Percentiles rank a stretch among this genome's conserved stretches.
These are phyloP conservation scores for Ganoderma lucidum DNA, from an alignment of 1,284 basidiomycete genomes.

Conservation along the genomic window DNA sequence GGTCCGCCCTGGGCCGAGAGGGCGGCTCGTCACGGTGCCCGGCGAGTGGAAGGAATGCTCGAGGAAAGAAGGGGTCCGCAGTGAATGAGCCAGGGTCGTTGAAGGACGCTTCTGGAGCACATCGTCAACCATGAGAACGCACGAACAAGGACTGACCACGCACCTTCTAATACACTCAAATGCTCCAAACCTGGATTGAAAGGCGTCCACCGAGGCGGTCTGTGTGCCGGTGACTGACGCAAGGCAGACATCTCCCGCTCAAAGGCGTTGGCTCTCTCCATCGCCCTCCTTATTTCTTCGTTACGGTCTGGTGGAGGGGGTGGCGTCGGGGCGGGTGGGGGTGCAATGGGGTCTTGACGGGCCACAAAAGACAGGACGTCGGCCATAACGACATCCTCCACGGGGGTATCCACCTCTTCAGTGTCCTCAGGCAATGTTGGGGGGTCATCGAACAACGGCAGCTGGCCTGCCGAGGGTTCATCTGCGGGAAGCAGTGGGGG, in stretches of 20 bases:
- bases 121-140: not conserved
- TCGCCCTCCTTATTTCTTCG: conserved; percentile 15
- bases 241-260: conserved; percentile 29
- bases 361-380: conserved; percentile 11
- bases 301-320: not conserved
- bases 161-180: not conserved
- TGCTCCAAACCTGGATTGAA: not conserved
- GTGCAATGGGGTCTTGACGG: not conserved
- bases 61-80: not conserved
- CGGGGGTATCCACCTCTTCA: conserved; percentile 6
- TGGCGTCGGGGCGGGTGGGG: conserved; percentile 2
- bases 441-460: not conserved
- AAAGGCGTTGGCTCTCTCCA: conserved; percentile 28
- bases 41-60: not conserved
- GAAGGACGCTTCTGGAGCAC: not conserved
- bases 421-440: not conserved
- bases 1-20: not conserved
- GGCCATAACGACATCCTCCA: conserved; percentile 12
- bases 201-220: conserved; percentile 11
- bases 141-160: not conserved
- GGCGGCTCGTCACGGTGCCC: not conserved
- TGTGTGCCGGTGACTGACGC: conserved; percentile 23
- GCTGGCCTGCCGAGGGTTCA: conserved; percentile 8
- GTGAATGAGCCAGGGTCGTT: too few species aligned
- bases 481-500: conserved; percentile 8